phyloP scores from a whole-genome alignment of 495 filamentous ascomycete species.

The Gamarada debralockiae region DNA sequence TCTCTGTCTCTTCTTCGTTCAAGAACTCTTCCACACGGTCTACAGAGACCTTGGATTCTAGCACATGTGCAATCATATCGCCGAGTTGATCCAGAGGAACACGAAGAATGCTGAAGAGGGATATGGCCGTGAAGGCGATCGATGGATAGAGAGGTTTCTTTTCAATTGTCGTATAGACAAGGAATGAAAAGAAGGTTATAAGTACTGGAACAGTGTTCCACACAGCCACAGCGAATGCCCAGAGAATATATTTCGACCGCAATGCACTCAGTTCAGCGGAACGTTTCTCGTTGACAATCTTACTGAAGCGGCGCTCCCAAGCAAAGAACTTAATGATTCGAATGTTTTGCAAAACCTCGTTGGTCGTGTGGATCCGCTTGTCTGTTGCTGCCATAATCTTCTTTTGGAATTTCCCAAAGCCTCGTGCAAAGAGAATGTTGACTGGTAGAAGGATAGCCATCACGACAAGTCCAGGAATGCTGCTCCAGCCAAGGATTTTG shows the following conservation, averaged over 20 bases:
- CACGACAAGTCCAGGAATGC: slow-evolving; percentile 88
- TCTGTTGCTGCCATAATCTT: slow-evolving; percentile 92
- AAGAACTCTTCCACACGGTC: slow-evolving; percentile 96
- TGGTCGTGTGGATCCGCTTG: slow-evolving; percentile 92
- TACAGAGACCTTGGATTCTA: slow-evolving; percentile 95
- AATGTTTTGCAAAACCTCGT: slow-evolving; percentile 96
- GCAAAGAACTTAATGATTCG: slow-evolving; percentile 99
- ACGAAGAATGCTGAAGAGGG: slow-evolving; percentile 91
- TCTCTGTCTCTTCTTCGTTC: slow-evolving; percentile 92
- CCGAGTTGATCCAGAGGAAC: slow-evolving; percentile 94
- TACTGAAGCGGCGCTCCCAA: slow-evolving; percentile 91
- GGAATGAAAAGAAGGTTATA: slow-evolving; percentile 94
- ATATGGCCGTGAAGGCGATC: slow-evolving; percentile 93
- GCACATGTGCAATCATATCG: slow-evolving; percentile 98
- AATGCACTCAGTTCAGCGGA: slow-evolving; percentile 71
- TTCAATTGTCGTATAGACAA: slow-evolving; percentile 89
- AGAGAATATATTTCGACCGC: slow-evolving; percentile 81
- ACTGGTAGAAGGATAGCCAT: slow-evolving; percentile 87
- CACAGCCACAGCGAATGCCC: slow-evolving; percentile 84
- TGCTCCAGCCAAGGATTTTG: slow-evolving; percentile 83
- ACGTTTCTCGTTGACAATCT: slow-evolving; percentile 85
- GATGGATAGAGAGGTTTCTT: slow-evolving; percentile 87
- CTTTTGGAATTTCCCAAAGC: slow-evolving; percentile 81
- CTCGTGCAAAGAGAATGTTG: slow-evolving; percentile 80
- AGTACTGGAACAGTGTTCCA: slow-evolving; percentile 96